Evolutionary conservation across 768 basidiomycete genomes (phyloP).

Genomic region (Leccinellum albellum): DNA sequence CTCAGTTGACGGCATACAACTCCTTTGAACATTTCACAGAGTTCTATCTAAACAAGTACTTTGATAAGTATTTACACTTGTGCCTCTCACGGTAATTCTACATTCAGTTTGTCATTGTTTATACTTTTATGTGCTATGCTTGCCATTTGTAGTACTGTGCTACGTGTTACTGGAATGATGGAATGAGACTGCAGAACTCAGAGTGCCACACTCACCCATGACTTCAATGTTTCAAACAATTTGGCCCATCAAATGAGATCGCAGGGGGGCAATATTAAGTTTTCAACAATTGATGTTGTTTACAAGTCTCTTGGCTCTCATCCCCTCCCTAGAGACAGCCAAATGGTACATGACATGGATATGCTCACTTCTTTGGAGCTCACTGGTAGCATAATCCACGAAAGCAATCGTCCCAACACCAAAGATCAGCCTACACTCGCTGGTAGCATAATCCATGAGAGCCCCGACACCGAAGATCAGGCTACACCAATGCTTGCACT

Average conservation of each 20-base stretch:
- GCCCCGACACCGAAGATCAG: too few relatives aligned
- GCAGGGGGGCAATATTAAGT: not conserved
- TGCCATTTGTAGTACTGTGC: too few relatives aligned
- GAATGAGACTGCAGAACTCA: too few relatives aligned
- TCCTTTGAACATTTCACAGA: not conserved
- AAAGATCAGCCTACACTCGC: not conserved
- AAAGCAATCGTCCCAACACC: not conserved
- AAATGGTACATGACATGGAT: not conserved
- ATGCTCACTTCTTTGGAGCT: not conserved
- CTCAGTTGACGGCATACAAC: not conserved
- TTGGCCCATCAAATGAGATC: too few relatives aligned
- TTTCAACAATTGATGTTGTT: not conserved
- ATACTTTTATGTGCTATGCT: too few relatives aligned
- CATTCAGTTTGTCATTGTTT: too few relatives aligned
- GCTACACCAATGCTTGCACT: not conserved
- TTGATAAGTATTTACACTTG: not conserved
- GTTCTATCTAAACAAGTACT: not conserved
- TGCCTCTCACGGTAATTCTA: not conserved
- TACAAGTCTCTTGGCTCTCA: not conserved
- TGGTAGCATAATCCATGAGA: too few relatives aligned
- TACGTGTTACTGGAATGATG: too few relatives aligned
- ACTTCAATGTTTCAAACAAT: too few relatives aligned
- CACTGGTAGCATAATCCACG: not conserved
- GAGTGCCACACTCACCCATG: too few relatives aligned
- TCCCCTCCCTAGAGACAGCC: not conserved